Evolutionary conservation across 192 early-diverging fungal genomes (phyloP).

Genomic region (Diversispora eburnea): DNA sequence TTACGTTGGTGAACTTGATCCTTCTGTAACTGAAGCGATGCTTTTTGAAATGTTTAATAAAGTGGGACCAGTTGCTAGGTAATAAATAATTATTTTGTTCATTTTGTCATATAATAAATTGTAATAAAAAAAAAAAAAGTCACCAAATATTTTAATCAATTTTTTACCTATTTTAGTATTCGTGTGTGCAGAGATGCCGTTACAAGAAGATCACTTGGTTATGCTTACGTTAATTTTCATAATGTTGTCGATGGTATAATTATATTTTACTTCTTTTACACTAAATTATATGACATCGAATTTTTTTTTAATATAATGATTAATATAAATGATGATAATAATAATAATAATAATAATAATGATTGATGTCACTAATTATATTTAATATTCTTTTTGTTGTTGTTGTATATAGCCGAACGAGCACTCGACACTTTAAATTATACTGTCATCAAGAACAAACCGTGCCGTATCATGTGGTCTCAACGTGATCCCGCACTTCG

Average conservation of each 20-base stretch:
- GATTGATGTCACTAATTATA: too few relatives aligned
- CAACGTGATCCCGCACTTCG: conserved; percentile 96
- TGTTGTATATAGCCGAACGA: conserved; percentile 58
- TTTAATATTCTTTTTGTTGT: too few relatives aligned
- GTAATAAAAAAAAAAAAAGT: background rate
- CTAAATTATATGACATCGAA: too few relatives aligned
- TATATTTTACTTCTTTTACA: background rate
- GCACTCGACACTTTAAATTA: conserved; percentile 96
- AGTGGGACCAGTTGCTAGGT: conserved; percentile 81
- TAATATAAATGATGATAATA: too few relatives aligned
- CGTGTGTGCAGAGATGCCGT: conserved; percentile 98
- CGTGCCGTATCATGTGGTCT: conserved; percentile 99
- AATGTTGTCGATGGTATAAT: conserved; percentile 70
- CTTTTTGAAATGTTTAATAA: conserved; percentile 97
- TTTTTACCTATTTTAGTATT: conserved; percentile 52
- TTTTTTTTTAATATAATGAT: too few relatives aligned
- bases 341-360: too few relatives aligned
- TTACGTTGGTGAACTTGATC: conserved; percentile 97
- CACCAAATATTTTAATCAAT: background rate
- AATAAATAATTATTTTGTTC: background rate
- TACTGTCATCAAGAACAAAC: conserved; percentile 87
- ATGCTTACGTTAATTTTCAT: conserved; percentile 99
- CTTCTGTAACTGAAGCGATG: conserved; percentile 94
- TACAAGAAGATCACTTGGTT: conserved; percentile 93
- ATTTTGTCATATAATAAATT: background rate